phyloP scores from a whole-genome alignment of 768 basidiomycete genomes.

The Mycena maculata region DNA sequence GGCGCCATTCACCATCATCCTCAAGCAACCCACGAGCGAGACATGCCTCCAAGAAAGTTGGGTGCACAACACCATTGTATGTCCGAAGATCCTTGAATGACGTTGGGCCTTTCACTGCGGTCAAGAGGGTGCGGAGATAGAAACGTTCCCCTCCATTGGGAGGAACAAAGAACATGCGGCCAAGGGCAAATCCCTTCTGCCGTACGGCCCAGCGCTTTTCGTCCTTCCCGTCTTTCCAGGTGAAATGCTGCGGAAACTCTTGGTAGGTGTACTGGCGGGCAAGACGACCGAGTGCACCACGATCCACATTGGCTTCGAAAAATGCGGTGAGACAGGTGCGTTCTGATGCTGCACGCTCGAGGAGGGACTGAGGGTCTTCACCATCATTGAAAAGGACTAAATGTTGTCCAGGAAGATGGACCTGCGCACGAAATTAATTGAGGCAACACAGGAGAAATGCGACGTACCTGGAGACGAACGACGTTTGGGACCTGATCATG shows the following conservation, averaged over 20 bases:
- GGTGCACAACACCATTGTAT: constrained; percentile 35
- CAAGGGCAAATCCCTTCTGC: constrained; percentile 39
- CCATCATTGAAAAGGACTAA: not conserved
- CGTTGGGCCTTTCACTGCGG: constrained; percentile 48
- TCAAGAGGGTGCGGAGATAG: constrained; percentile 53
- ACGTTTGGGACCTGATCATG: constrained; percentile 48
- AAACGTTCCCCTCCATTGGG: constrained; percentile 47
- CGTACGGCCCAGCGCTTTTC: constrained; percentile 16
- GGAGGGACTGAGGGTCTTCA: constrained; percentile 6
- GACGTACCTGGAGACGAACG: constrained; percentile 37
- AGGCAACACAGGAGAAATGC: constrained; percentile 42
- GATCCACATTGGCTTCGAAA: constrained; percentile 44
- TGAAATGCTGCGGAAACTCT: constrained; percentile 47
- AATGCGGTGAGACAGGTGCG: constrained; percentile 44
- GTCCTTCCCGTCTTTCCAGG: constrained; percentile 36
- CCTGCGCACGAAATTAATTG: not conserved
- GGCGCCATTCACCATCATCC: constrained; percentile 60
- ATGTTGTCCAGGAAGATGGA: constrained; percentile 4
- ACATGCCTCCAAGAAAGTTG: constrained; percentile 55
- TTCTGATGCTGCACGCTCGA: constrained; percentile 22
- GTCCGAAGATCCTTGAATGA: constrained; percentile 44
- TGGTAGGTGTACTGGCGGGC: constrained; percentile 43
- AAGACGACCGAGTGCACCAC: constrained; percentile 14
- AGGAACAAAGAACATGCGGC: constrained; percentile 46
- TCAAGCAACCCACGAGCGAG: constrained; percentile 54